Evolutionary conservation across 768 basidiomycete genomes (phyloP).

Genomic region (Phylloporus scabripes): DNA sequence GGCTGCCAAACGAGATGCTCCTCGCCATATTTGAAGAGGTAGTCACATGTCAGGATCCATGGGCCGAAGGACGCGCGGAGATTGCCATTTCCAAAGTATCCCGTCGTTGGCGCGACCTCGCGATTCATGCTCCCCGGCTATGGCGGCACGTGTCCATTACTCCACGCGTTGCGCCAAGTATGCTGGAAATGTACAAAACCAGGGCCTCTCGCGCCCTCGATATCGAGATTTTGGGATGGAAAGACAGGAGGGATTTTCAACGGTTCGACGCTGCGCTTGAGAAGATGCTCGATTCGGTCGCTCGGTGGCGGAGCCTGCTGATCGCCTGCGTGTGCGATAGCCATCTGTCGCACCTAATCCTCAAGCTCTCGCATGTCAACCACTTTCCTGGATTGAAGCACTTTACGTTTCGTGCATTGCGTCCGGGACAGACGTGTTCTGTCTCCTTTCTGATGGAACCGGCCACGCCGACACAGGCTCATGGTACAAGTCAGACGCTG

Average conservation of each 20-base stretch:
- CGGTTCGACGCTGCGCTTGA: conserved; percentile 25
- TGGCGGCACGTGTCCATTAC: conserved; percentile 27
- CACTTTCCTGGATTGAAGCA: conserved; percentile 22
- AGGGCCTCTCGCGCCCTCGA: conserved; percentile 25
- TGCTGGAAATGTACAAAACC: conserved; percentile 24
- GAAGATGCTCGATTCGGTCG: conserved; percentile 21
- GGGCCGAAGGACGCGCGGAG: conserved; percentile 17
- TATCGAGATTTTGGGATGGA: conserved; percentile 26
- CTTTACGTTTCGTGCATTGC: conserved; percentile 27
- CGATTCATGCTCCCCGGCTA: conserved; percentile 26
- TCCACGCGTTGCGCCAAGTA: conserved; percentile 14
- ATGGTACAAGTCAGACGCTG: neutral
- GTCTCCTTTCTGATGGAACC: conserved; percentile 22
- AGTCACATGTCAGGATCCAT: conserved; percentile 21
- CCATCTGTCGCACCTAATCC: conserved; percentile 26
- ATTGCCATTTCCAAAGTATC: conserved; percentile 28
- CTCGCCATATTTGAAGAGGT: conserved; percentile 29
- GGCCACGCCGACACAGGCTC: conserved; percentile 2
- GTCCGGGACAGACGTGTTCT: conserved; percentile 27
- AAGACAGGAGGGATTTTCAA: conserved; percentile 29
- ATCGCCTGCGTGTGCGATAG: conserved; percentile 26
- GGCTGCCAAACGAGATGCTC: conserved; percentile 28
- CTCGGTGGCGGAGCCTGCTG: conserved; percentile 26
- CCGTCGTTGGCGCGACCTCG: conserved; percentile 30
- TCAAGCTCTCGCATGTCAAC: conserved; percentile 19